These are phyloP conservation scores for Polychaeton citri DNA, from an alignment of 2,329 filamentous ascomycete species.

Conservation along the genomic window DNA sequence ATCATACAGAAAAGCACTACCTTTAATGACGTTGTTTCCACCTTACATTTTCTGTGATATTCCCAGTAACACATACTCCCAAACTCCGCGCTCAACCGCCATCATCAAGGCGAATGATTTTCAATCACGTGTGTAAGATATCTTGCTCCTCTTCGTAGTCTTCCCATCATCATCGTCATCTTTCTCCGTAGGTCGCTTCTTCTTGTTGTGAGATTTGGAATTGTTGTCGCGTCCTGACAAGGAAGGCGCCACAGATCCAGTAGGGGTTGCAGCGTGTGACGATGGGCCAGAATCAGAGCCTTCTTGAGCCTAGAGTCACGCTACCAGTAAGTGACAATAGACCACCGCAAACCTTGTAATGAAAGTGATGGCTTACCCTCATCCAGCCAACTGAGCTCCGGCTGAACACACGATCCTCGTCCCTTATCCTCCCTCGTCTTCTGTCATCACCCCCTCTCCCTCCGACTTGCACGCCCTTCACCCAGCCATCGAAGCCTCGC, in stretches of 20 bases:
- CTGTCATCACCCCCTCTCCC: constrained; percentile 42
- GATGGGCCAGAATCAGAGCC: constrained; percentile 23
- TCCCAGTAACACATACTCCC: constrained; percentile 3
- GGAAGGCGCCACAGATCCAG: constrained; percentile 30
- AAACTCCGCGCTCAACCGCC: constrained; percentile 5
- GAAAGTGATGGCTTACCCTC: constrained; percentile 12
- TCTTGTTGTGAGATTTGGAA: constrained; percentile 28
- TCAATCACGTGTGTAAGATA: constrained; percentile 36
- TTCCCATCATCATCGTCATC: constrained; percentile 35
- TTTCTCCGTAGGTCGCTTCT: constrained; percentile 30
- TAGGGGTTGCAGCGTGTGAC: constrained; percentile 35
- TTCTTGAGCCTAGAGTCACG: constrained; percentile 14
- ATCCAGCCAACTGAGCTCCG: constrained; percentile 23
- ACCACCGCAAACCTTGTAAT: no score
- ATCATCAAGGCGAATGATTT: background rate
- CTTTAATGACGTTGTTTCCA: background rate
- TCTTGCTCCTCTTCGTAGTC: constrained; percentile 34
- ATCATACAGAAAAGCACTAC: no score
- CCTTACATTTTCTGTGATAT: background rate
- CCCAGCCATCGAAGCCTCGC: constrained; percentile 94
- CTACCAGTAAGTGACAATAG: no score
- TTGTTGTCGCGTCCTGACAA: constrained; percentile 27
- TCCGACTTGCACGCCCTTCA: constrained; percentile 58
- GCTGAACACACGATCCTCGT: constrained; percentile 59
- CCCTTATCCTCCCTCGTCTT: constrained; percentile 48